These are phyloP conservation scores for Myriangium duriaei DNA, from an alignment of 2,329 filamentous ascomycete species.

Conservation along the genomic window DNA sequence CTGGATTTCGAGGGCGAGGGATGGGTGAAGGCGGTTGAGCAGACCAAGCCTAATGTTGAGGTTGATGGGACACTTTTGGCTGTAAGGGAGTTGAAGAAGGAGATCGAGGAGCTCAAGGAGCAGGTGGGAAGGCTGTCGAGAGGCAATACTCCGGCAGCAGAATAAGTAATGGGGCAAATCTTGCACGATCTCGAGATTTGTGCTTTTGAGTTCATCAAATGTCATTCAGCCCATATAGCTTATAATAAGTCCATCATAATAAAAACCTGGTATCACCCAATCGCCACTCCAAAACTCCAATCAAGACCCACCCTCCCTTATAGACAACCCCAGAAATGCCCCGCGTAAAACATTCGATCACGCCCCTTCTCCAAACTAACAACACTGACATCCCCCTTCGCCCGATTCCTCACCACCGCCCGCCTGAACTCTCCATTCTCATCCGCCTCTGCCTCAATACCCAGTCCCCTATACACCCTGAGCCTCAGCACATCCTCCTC, in stretches of 20 bases:
- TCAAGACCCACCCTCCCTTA: too few species aligned
- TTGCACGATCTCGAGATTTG: too few species aligned
- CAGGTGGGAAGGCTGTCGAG: constrained; percentile 21
- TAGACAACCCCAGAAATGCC: constrained; percentile 89
- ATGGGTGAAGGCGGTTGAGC: constrained; percentile 69
- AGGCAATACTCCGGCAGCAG: constrained; percentile 1
- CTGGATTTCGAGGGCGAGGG: constrained; percentile 72
- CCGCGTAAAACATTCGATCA: constrained; percentile 81
- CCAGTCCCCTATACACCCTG: constrained; percentile 81
- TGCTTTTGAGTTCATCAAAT: too few species aligned
- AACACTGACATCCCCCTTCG: constrained; percentile 85
- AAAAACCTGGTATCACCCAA: constrained; percentile 1
- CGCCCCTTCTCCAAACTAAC: constrained; percentile 79
- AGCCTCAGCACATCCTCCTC: constrained; percentile 54
- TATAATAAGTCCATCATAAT: neutral
- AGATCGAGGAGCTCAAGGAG: constrained; percentile 34
- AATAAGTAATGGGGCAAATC: neutral
- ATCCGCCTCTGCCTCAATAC: constrained; percentile 79
- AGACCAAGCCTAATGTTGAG: constrained; percentile 70
- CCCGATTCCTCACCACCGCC: constrained; percentile 72
- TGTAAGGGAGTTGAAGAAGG: constrained; percentile 30
- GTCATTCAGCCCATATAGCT: neutral
- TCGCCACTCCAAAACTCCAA: neutral
- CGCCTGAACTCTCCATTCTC: constrained; percentile 64
- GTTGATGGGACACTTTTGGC: constrained; percentile 66